A percentile compares a stretch with the other conserved stretches of the same genome.
Conservation (phyloP, 495 filamentous ascomycete genomes). For the Pyrenopolyporus hunteri region DNA sequence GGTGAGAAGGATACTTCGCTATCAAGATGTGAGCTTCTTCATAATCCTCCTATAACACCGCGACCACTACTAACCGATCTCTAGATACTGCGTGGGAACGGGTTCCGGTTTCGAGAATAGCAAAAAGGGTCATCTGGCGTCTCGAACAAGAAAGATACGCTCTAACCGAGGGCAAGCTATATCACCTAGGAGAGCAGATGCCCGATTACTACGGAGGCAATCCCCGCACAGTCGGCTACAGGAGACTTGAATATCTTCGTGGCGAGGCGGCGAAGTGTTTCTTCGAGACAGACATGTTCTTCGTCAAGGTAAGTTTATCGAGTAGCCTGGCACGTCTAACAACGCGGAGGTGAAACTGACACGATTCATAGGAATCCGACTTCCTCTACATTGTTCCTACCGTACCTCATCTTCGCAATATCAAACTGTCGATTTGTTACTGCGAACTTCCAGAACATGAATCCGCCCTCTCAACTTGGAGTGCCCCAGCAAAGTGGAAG, state of each 20-base stretch:
- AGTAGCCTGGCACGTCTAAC: not conserved
- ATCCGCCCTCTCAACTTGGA: constrained; percentile 43
- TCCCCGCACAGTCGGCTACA: constrained; percentile 48
- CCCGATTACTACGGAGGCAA: constrained; percentile 49
- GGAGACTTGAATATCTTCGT: constrained; percentile 46
- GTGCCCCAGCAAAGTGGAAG: constrained; percentile 56
- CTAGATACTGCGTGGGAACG: constrained; percentile 73
- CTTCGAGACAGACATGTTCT: constrained; percentile 68
- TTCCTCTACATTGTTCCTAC: constrained; percentile 75
- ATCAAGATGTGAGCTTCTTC: constrained; percentile 66
- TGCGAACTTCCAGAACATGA: constrained; percentile 57
- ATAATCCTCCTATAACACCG: not conserved
- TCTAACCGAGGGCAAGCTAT: constrained; percentile 51
- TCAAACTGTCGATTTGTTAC: constrained; percentile 62
- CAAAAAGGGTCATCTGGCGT: constrained; percentile 57
- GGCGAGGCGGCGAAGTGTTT: constrained; percentile 56
- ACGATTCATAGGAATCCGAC: constrained; percentile 63
- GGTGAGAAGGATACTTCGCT: constrained; percentile 78
- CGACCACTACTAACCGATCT: constrained; percentile 9
- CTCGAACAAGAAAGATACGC: constrained; percentile 56
- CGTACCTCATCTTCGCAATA: constrained; percentile 68
- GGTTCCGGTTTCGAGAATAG: constrained; percentile 52
- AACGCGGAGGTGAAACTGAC: constrained; percentile 36
- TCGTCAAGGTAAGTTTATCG: constrained; percentile 66
- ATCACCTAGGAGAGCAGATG: constrained; percentile 52